phyloP scores from a whole-genome alignment of 768 basidiomycete genomes.

The Lentinula edodes region DNA sequence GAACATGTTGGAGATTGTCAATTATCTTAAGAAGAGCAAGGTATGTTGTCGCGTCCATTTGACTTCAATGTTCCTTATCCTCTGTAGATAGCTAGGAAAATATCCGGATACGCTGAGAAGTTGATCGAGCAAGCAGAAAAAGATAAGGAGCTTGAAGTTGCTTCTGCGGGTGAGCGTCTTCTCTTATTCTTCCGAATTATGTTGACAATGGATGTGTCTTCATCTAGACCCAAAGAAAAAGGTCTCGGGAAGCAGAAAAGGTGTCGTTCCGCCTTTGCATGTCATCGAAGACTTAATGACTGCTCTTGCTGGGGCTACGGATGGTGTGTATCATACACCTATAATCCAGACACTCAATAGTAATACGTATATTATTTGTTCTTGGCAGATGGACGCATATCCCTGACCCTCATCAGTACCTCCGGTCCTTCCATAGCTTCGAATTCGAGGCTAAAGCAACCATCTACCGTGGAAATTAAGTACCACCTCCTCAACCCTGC shows the following conservation, averaged over 20 bases:
- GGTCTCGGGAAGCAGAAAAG: constrained; percentile 18
- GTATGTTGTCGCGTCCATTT: constrained; percentile 29
- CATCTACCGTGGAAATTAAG: constrained; percentile 53
- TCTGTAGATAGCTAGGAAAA: constrained; percentile 63
- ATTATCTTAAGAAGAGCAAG: constrained; percentile 81
- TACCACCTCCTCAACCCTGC: constrained; percentile 93
- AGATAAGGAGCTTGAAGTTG: constrained; percentile 18
- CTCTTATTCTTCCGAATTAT: not conserved
- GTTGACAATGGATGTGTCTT: not conserved
- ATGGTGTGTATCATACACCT: constrained; percentile 40
- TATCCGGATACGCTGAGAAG: constrained; percentile 79
- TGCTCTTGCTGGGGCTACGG: constrained; percentile 71
- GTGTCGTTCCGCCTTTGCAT: constrained; percentile 71
- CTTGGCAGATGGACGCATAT: constrained; percentile 68
- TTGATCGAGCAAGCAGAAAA: constrained; percentile 20
- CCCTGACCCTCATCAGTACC: constrained; percentile 35
- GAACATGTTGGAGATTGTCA: constrained; percentile 78
- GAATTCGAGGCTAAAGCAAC: constrained; percentile 30
- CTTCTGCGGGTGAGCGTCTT: not conserved
- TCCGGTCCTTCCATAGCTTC: constrained; percentile 9
- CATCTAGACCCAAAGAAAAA: constrained; percentile 16
- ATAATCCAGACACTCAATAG: not conserved
- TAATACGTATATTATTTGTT: not conserved
- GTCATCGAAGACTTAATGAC: constrained; percentile 73
- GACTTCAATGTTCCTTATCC: not conserved